A percentile compares a stretch with the other conserved stretches of the same genome.
These are phyloP conservation scores for Saccharomycopsis crataegensis DNA, from an alignment of 1,139 yeast species.

Conservation along the genomic window DNA sequence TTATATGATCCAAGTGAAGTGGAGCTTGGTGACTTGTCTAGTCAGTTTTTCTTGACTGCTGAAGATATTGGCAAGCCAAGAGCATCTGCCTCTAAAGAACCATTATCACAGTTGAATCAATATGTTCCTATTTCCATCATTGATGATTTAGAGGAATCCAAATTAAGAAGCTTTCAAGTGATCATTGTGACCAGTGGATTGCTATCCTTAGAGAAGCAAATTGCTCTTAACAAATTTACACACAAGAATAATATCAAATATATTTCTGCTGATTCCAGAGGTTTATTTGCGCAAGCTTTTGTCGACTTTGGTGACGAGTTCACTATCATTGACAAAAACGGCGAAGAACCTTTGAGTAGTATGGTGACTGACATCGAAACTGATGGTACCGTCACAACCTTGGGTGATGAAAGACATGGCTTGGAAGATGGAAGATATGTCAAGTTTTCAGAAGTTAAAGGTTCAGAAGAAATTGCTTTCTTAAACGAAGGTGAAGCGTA, in stretches of 20 bases:
- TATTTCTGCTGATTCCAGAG: constrained; percentile 75
- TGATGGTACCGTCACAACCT: constrained; percentile 88
- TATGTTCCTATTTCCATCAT: constrained; percentile 84
- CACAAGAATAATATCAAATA: constrained; percentile 70
- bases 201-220: constrained; percentile 62
- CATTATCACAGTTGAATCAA: constrained; percentile 73
- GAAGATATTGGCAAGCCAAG: constrained; percentile 71
- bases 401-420: constrained; percentile 90
- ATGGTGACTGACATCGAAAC: constrained; percentile 80
- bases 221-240: constrained; percentile 66
- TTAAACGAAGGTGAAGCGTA: constrained; percentile 68
- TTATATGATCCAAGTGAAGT: constrained; percentile 76
- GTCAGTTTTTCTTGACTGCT: constrained; percentile 77
- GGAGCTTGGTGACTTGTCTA: constrained; percentile 63
- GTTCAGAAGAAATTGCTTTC: constrained; percentile 43
- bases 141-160: constrained; percentile 42
- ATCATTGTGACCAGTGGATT: constrained; percentile 72
- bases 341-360: constrained; percentile 87
- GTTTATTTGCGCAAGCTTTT: constrained; percentile 82
- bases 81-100: constrained; percentile 59
- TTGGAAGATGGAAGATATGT: constrained; percentile 88
- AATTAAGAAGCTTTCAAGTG: constrained; percentile 60
- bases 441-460: constrained; percentile 80
- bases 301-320: constrained; percentile 85
- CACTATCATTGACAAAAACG: constrained; percentile 75